Percentiles rank a stretch among this genome's conserved stretches.
phyloP scores from a whole-genome alignment of 176 grass and related monocot genomes.

The Pontederia crassipes region DNA sequence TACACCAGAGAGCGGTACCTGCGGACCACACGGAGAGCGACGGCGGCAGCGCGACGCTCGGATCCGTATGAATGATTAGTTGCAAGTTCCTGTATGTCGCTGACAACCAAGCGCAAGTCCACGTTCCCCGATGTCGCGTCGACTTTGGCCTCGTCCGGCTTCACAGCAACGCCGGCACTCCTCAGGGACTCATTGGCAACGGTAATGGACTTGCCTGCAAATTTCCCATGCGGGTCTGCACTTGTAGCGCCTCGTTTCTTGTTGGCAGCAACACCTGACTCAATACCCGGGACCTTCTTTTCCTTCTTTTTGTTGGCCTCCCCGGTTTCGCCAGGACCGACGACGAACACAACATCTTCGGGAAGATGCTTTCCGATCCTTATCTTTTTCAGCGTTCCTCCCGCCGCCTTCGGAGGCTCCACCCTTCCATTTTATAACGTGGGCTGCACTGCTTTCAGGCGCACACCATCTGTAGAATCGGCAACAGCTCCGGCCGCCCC shows the following conservation, averaged over 20 bases:
- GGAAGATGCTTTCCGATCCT: slow-evolving; percentile 45
- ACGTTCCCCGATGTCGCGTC: slow-evolving; percentile 21
- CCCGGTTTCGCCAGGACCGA: background rate
- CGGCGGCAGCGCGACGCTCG: slow-evolving; percentile 31
- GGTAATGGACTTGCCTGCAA: background rate
- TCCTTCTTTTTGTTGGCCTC: slow-evolving; percentile 40
- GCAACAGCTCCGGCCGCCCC: too few species aligned
- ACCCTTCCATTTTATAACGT: too few species aligned
- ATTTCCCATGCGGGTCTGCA: background rate
- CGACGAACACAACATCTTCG: slow-evolving; percentile 10
- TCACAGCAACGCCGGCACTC: background rate
- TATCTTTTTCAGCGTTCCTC: slow-evolving; percentile 15
- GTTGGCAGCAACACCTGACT: background rate
- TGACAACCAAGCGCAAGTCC: slow-evolving; percentile 41
- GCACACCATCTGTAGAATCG: background rate
- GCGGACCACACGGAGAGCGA: slow-evolving; percentile 42
- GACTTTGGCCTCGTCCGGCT: background rate
- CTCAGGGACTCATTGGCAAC: background rate
- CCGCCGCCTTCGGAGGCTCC: too few species aligned
- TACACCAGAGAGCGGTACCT: slow-evolving; percentile 61
- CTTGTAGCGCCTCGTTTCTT: background rate
- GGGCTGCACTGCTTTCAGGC: background rate
- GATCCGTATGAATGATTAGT: slow-evolving; percentile 38
- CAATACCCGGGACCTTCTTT: slow-evolving; percentile 39
- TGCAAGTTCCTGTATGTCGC: slow-evolving; percentile 59